phyloP scores from a whole-genome alignment of 1,284 basidiomycete species.

The Microbotryum scabiosae region DNA sequence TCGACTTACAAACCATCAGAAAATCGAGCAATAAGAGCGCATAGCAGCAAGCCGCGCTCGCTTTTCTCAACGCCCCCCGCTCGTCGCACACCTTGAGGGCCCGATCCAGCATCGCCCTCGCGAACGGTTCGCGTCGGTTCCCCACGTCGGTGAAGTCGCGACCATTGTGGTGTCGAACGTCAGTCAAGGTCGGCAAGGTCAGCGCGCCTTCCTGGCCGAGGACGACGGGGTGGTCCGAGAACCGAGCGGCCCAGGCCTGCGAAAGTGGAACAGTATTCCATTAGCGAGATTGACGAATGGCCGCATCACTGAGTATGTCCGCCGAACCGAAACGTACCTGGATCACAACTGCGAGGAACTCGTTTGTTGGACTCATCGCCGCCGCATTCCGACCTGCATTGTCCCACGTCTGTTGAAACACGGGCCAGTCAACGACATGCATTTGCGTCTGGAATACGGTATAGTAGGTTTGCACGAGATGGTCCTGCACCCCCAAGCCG shows the following conservation, averaged over 20 bases:
- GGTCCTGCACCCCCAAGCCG: too few species aligned
- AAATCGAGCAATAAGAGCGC: conserved; percentile 22
- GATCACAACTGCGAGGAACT: conserved; percentile 17
- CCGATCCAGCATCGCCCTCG: conserved; percentile 11
- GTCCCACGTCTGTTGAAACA: conserved; percentile 12
- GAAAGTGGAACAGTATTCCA: not conserved
- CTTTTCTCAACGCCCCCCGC: conserved; percentile 8
- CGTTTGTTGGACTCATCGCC: conserved; percentile 12
- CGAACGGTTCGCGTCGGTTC: conserved; percentile 22
- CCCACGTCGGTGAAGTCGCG: conserved; percentile 15
- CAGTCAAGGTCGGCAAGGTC: conserved; percentile 2
- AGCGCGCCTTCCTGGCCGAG: conserved; percentile 11
- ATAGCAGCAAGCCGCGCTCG: conserved; percentile 4
- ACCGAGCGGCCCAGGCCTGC: conserved; percentile 23
- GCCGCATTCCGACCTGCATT: conserved; percentile 6
- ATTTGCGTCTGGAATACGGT: conserved; percentile 13
- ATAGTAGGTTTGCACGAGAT: conserved; percentile 19
- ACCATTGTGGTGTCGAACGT: not conserved
- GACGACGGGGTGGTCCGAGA: conserved; percentile 16
- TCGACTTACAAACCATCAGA: conserved; percentile 16
- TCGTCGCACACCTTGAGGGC: conserved; percentile 16
- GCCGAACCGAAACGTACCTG: conserved; percentile 6
- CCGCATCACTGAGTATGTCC: too few species aligned
- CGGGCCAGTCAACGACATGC: conserved; percentile 16
- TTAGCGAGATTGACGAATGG: not conserved